Evolutionary conservation across 2,329 filamentous ascomycete species (phyloP).

Genomic region (Xylaria sp.): DNA sequence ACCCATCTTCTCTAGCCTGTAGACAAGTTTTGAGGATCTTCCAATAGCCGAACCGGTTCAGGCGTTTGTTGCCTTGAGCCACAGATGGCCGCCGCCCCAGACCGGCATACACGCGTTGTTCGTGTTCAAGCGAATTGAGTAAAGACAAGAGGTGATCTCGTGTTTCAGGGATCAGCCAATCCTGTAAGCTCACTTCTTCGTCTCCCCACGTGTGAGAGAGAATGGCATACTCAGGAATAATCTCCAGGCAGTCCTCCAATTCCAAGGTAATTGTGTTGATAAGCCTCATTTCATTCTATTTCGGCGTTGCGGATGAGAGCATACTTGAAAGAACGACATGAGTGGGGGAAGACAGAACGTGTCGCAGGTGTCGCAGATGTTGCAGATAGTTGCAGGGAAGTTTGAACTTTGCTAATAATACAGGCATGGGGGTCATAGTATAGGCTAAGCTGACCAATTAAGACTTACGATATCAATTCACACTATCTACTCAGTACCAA

Average conservation of each 20-base stretch:
- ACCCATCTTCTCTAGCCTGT: constrained; percentile 20
- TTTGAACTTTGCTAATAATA: neutral
- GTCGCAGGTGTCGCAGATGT: neutral
- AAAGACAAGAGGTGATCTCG: constrained; percentile 9
- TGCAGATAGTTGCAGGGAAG: neutral
- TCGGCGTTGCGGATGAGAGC: neutral
- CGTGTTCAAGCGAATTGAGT: constrained; percentile 6
- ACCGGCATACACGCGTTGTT: neutral
- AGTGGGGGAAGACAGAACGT: neutral
- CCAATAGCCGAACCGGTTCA: constrained; percentile 20
- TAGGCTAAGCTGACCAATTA: neutral
- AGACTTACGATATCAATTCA: neutral
- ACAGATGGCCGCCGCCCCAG: neutral
- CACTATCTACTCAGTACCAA: neutral
- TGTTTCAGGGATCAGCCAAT: constrained; percentile 8
- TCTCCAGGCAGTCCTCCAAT: constrained; percentile 23
- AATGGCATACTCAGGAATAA: constrained; percentile 20
- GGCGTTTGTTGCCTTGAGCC: neutral
- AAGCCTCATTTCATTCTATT: constrained; percentile 20
- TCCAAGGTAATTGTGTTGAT: constrained; percentile 20
- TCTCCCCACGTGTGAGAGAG: constrained; percentile 24
- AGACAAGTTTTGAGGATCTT: constrained; percentile 27
- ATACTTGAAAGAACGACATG: neutral
- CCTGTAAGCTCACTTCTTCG: constrained; percentile 23
- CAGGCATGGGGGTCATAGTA: neutral